Conservation (phyloP, 495 filamentous ascomycete species). For the Hypoxylon perforatum region DNA sequence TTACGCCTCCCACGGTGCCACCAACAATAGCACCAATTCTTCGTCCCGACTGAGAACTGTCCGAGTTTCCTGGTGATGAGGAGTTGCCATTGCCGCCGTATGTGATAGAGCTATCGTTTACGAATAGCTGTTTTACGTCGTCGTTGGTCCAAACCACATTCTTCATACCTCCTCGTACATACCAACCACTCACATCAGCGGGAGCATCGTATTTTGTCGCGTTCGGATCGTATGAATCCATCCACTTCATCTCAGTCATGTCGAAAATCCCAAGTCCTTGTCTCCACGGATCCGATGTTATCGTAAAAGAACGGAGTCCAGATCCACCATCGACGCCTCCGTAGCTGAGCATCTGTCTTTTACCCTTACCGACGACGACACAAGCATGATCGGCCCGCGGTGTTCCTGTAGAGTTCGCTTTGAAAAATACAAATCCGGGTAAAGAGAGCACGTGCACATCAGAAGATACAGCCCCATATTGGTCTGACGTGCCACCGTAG, state of each 20-base stretch:
- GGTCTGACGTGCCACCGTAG: slow-evolving; percentile 44
- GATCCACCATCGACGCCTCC: slow-evolving; percentile 47
- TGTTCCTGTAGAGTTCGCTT: slow-evolving; percentile 36
- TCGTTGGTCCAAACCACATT: slow-evolving; percentile 42
- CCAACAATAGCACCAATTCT: slow-evolving; percentile 37
- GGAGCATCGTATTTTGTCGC: slow-evolving; percentile 50
- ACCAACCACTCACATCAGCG: slow-evolving; percentile 45
- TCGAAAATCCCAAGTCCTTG: slow-evolving; percentile 56
- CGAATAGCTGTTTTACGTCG: slow-evolving; percentile 40
- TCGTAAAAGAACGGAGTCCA: slow-evolving; percentile 26
- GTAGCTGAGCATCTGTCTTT: slow-evolving; percentile 54
- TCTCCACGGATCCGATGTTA: slow-evolving; percentile 51
- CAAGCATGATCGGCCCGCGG: slow-evolving; percentile 46
- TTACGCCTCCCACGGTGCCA: slow-evolving; percentile 37
- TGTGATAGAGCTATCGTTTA: slow-evolving; percentile 20
- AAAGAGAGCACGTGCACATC: slow-evolving; percentile 57
- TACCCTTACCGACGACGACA: slow-evolving; percentile 49
- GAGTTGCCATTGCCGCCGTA: slow-evolving; percentile 8
- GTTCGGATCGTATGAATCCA: slow-evolving; percentile 49
- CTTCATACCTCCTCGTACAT: slow-evolving; percentile 42
- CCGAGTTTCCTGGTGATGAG: slow-evolving; percentile 1
- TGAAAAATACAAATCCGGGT: slow-evolving; percentile 60
- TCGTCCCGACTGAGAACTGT: slow-evolving; percentile 12
- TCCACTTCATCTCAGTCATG: slow-evolving; percentile 54
- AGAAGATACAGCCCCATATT: slow-evolving; percentile 20